Evolutionary conservation across 169 alveolate genomes (phyloP), one percentile per base, ranked within the genome.

Genomic region (Eimeria brunetti): DNA sequence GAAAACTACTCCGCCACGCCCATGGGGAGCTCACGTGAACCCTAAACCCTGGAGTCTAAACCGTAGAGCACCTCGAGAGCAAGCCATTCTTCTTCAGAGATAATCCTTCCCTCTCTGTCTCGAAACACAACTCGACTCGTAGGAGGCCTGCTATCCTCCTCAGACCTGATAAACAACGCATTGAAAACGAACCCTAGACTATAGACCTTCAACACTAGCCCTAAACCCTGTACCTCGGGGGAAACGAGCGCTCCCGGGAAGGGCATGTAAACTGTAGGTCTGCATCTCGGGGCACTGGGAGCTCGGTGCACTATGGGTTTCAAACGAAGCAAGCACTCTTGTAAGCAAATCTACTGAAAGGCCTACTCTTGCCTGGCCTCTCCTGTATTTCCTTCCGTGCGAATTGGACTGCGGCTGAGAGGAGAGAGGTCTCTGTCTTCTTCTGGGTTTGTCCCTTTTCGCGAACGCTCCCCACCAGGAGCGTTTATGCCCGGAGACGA

Each of bases 11-110:
- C 14, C 22, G 51, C 38, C 46, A 24, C 71, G 49, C 71, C 60
- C 8, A 22, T 8, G 36, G 27, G 33, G 44, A 18, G 14, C 62
- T 12, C 22, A 24, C 24, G 64, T 44, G 44, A 24, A 46, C 88
- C 36, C 88, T 44, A n/a, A 76, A 75, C 12, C 7, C 85, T 18
- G 12, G 20, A 56, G 38, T 33, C 75, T n/a, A 81, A 76, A 46
- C 64, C 86, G 64, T 46, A 46, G 41, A n/a, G 46, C 62, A 88
- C 95, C 95, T 95, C 92, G 64, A 85, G 86, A 27, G 91, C 46
- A 5, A 94, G 91, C 96, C 96, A 94, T 46, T 94, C 96, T 75
- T 71, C 96, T 53, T 88, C 93, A 41, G 92, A 67, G 27, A 94
- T 94, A 38, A 94, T 76, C 14, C 94, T 49, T 38, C 96, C 96